These are phyloP conservation scores for Tolypocladium capitatum DNA, from an alignment of 2,329 filamentous ascomycete species.

Conservation along the genomic window DNA sequence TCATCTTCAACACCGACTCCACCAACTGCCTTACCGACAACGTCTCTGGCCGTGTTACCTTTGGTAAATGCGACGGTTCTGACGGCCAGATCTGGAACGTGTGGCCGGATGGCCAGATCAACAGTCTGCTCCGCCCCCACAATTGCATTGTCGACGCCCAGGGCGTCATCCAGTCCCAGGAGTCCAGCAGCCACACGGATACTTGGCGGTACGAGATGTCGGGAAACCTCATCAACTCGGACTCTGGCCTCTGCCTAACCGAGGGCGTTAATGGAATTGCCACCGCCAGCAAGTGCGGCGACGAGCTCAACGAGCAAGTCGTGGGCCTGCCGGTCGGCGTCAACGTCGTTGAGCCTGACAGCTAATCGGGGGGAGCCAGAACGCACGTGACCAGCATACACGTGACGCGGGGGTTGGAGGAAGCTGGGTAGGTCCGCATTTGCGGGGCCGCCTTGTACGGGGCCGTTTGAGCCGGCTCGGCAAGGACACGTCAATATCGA, in stretches of 20 bases:
- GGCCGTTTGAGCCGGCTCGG: too few relatives aligned
- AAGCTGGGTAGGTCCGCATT: too few relatives aligned
- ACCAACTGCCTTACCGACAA: constrained; percentile 26
- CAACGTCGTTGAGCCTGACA: constrained; percentile 1
- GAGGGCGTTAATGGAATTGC: constrained; percentile 16
- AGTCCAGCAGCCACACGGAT: constrained; percentile 12
- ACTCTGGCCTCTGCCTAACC: constrained; percentile 22
- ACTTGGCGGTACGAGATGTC: constrained; percentile 29
- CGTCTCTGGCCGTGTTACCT: constrained; percentile 14
- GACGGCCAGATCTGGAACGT: constrained; percentile 30
- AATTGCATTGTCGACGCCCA: constrained; percentile 17
- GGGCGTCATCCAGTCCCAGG: constrained; percentile 5
- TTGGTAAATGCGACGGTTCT: constrained; percentile 21
- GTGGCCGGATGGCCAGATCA: constrained; percentile 18
- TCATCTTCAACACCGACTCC: constrained; percentile 35
- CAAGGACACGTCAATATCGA: too few relatives aligned
- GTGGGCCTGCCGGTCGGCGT: constrained; percentile 30
- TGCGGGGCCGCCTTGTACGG: too few relatives aligned
- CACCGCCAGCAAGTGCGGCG: constrained; percentile 18
- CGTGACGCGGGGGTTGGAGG: too few relatives aligned
- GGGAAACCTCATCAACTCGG: constrained; percentile 27
- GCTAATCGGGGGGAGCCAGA: too few relatives aligned
- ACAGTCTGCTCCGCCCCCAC: constrained; percentile 19
- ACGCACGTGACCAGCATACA: too few relatives aligned
- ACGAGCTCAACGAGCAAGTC: constrained; percentile 28